Evolutionary conservation across 2,329 filamentous ascomycete species (phyloP).

Genomic region (Cladorrhinum sp.): DNA sequence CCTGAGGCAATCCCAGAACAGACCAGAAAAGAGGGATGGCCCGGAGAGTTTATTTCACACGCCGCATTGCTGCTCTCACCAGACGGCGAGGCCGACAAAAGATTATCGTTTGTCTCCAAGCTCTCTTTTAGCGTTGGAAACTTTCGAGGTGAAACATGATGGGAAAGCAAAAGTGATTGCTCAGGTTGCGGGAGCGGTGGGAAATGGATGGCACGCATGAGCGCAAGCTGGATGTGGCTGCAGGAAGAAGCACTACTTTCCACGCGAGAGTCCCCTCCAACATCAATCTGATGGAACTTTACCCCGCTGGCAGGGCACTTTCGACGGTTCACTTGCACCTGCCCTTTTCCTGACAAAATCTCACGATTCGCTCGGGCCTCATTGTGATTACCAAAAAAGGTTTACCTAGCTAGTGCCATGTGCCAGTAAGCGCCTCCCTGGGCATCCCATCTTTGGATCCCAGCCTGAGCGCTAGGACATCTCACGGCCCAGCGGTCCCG

Average conservation of each 20-base stretch:
- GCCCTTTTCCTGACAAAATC: background rate
- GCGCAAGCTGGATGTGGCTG: background rate
- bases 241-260: too few species aligned
- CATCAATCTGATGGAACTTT: too few species aligned
- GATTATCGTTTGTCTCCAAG: background rate
- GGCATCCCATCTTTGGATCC: background rate
- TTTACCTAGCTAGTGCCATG: too few species aligned
- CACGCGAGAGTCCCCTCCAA: too few species aligned
- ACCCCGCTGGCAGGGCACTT: too few species aligned
- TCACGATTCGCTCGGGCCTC: too few species aligned
- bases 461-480: background rate
- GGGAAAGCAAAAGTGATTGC: background rate
- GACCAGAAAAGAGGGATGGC: background rate
- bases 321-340: too few species aligned
- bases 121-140: background rate
- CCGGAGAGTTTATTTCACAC: background rate
- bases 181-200: background rate
- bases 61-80: background rate
- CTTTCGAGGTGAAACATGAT: background rate
- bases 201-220: background rate
- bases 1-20: background rate
- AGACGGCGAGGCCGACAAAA: background rate
- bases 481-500: background rate
- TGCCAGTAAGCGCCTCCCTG: background rate
- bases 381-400: too few species aligned